phyloP scores from a whole-genome alignment of 306 rosid species.

The Nissolia schottii region DNA sequence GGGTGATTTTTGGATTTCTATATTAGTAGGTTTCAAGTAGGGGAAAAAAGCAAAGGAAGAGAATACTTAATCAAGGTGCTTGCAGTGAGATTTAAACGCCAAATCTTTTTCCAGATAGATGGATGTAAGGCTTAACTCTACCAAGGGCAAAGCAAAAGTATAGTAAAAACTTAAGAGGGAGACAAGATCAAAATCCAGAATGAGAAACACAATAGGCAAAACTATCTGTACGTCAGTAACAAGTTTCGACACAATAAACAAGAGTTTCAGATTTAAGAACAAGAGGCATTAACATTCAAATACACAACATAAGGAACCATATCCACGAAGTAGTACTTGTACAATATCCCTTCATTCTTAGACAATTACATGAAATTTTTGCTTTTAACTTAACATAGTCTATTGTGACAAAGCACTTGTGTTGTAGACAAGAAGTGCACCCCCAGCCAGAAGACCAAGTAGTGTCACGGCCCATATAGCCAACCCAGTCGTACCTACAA shows the following conservation, averaged over 20 bases:
- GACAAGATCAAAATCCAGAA: too few species aligned
- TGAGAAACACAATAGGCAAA: too few species aligned
- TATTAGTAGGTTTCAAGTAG: too few species aligned
- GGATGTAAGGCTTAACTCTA: too few species aligned
- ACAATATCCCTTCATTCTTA: conserved; percentile 22
- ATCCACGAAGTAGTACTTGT: conserved; percentile 34
- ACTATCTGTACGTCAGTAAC: too few species aligned
- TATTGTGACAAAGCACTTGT: conserved; percentile 92
- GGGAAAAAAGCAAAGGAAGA: too few species aligned
- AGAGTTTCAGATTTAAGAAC: not conserved
- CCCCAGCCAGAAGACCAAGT: conserved; percentile 79
- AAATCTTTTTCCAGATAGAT: too few species aligned
- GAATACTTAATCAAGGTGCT: too few species aligned
- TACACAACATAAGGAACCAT: conserved; percentile 26
- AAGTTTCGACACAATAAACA: not conserved
- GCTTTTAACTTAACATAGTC: conserved; percentile 11
- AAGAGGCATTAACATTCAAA: not conserved
- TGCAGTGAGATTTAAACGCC: too few species aligned
- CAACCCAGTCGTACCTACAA: conserved; percentile 79
- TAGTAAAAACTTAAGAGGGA: too few species aligned
- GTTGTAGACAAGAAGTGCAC: conserved; percentile 96
- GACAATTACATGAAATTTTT: conserved; percentile 29
- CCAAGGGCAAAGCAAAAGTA: too few species aligned
- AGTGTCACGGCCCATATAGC: conserved; percentile 97
- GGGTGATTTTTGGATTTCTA: too few species aligned